Evolutionary conservation across 2,329 filamentous ascomycete genomes (phyloP), one percentile per base, ranked within the genome.

Genomic region (Exserohilum turcica): DNA sequence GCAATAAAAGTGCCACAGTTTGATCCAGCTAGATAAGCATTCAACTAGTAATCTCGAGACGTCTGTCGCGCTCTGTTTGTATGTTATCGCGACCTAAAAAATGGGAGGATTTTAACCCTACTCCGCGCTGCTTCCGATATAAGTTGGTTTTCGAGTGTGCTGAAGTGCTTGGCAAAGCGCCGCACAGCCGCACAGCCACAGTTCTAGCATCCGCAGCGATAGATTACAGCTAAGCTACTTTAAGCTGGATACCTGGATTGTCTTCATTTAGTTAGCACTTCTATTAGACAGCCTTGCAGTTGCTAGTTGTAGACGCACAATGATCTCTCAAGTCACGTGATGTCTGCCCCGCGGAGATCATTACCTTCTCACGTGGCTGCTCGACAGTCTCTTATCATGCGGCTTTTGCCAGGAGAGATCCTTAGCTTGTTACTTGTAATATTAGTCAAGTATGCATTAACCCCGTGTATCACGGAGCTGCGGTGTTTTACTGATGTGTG

Each of bases 171-270:
- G 21, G 21, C 21, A 24, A 24, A 24, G 7, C 21, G 31, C 5
- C 13, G 16, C 6, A 43, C 24, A 24, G 43, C 43, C 36, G 45
- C 45, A 31, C 35, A 46, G 46, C 46, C 24, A 43, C 47, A 48
- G 29, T 37, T 55, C 16, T 38, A 43, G 48, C 27, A 36, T 56
- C 27, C 53, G 52, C 33, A 53, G 39, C 32, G 42, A 48, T 59
- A 52, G 43, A 29, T 58, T 50, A 49, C 35, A 40, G 44, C 45
- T 54, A 44, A 44, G 44, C 44, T 48, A 10, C 43, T 46, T 52
- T 43, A 48, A 51, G 50, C 54, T 57, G 44, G 32, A 46, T 48
- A 37, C 43, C n/a, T n/a, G n/a, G n/a, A n/a, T n/a, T n/a, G n/a
- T n/a, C n/a, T n/a, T n/a, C n/a, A n/a, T n/a, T n/a, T n/a, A n/a